Evolutionary conservation across 495 filamentous ascomycete genomes (phyloP), one percentile per base, ranked within the genome.

Genomic region (Coniosporium apollinis): DNA sequence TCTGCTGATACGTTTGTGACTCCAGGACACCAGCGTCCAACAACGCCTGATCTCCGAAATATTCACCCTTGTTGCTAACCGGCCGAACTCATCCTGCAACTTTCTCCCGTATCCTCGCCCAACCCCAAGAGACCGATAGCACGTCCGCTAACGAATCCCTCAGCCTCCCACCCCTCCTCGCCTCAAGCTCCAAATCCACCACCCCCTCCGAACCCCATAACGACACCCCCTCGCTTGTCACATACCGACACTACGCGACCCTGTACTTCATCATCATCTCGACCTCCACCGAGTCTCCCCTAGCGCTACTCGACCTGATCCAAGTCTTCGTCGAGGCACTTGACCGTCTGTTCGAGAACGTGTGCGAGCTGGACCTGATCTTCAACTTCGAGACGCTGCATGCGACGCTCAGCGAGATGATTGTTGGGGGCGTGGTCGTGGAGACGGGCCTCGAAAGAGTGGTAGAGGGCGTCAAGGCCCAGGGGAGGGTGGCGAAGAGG

Each of bases 351-450:
- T 96, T 96, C 52, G 87, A 94, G 62, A 94, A 96, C 48, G 89
- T 97, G 17, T 97, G 89, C 64, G 89, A 97, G 58, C 62, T 97
- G 32, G 89, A 97, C 53, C 67, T 97, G 36, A 97, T 96, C 56
- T 97, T 96, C 62, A 94, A 94, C 46, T 97, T 93, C 54, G 89
- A 97, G 68, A 86, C 83, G 19, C 69, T 96, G 54, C 89, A 97
- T 61, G 81, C 89, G 4, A 72, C 79, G 17, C 63, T 97, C 16
- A 71, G 72, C 45, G 89, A 97, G 69, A 91, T 97, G 82, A 76
- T 97, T 36, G 79, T 94, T 3, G 89, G 91, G 9, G 89, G 89
- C 2, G 84, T 94, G 26, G 91, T 96, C 19, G 74, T 96, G 18
- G 89, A 97, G 61, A 97, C 91, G 21, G 76, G 76, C 49, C 60